These are phyloP conservation scores for Colletotrichum salicis DNA, from an alignment of 2,329 filamentous ascomycete species.

Conservation along the genomic window DNA sequence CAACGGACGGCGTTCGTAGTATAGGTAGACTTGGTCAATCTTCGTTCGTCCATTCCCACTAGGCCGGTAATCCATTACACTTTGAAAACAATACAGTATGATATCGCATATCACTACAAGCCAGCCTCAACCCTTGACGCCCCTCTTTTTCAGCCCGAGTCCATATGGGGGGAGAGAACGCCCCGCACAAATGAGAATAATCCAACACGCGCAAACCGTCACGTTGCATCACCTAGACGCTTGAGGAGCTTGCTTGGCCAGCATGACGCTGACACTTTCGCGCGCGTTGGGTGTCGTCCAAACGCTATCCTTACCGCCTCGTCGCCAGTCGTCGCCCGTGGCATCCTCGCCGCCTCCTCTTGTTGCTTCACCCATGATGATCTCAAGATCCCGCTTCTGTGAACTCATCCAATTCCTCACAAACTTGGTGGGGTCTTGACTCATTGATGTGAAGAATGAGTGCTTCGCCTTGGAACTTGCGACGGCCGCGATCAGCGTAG, in stretches of 20 bases:
- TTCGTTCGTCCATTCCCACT: background rate
- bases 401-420: constrained; percentile 88
- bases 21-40: background rate
- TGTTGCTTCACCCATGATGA: constrained; percentile 84
- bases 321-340: constrained; percentile 75
- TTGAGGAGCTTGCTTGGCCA: constrained; percentile 60
- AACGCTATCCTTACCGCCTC: constrained; percentile 64
- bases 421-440: constrained; percentile 85
- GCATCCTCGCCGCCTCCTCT: constrained; percentile 68
- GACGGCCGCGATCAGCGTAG: constrained; percentile 83
- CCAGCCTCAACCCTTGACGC: background rate
- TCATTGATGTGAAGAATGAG: constrained; percentile 82
- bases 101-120: background rate
- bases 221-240: constrained; percentile 10
- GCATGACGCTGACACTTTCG: constrained; percentile 71
- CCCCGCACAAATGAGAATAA: background rate
- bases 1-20: background rate
- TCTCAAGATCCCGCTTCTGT: constrained; percentile 89
- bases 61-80: background rate
- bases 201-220: background rate
- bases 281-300: constrained; percentile 68
- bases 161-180: background rate
- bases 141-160: background rate
- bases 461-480: constrained; percentile 89
- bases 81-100: background rate